Base-by-base conservation (phyloP, 495 filamentous ascomycete genomes). In the Penicillium psychrofluorescens region DNA sequence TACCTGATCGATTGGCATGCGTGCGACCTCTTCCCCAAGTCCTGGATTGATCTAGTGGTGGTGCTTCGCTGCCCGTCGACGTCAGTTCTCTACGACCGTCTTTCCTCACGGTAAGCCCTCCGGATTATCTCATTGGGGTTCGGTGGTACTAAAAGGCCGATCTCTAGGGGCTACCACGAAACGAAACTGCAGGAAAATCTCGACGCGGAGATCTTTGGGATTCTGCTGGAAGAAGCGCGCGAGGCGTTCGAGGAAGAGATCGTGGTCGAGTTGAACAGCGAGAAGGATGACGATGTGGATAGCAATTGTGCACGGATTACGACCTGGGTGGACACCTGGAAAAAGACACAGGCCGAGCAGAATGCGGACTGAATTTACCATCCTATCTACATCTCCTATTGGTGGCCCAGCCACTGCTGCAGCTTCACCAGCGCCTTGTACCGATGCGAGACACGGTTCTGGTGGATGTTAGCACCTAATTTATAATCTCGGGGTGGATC, bases 1-100 rank as follows among this genome's bases (percentile, higher is more conserved):
- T 85, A 80, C 59, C 79, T 99, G 56, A 86, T 99, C 51, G 94
- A 99, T 66, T 99, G 91, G 92, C 92, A 99, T 63, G 90, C 88
- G 1, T 96, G 91, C 66, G 94, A 99, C 57, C 68, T 97, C 29
- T 97, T 99, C 60, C 91, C 94, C 15, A 80, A 85, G 60, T 83
- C 84, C 56, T 95, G 88, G 87, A 85, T 97, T 53, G 94, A 99
- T 58, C 78, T 99, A 2, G 91, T 97, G 1, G 86, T 97, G 5
- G 94, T 97, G 47, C 63, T 99, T 43, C 75, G 94, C 11, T 88
- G 83, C 41, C 80, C 88, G 41, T 83, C 85, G 22, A 83, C 76
- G 29, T 59, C 61, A 31, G 67, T 84, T 37, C 74, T 95, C 29
- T 97, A 94, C 59, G 94, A 99, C 60, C 80, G 94, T 45, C 66